Percentiles rank a stretch among this genome's conserved stretches.
These are phyloP conservation scores for Urochloa ruziziensis DNA, from an alignment of 176 grass and related monocot species.

Conservation along the genomic window DNA sequence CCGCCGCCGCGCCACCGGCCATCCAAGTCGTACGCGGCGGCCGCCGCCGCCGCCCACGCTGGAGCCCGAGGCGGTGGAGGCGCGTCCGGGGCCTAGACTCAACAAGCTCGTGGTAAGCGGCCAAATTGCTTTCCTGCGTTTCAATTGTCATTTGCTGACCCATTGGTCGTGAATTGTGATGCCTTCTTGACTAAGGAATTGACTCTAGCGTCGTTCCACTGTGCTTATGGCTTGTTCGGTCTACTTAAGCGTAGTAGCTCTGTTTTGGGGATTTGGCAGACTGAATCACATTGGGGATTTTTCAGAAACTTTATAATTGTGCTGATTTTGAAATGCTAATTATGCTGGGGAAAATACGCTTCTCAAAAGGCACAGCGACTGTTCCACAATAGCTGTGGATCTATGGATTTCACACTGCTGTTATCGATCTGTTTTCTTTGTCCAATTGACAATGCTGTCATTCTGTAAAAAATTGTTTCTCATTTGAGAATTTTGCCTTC, in stretches of 20 bases:
- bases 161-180: too few relatives aligned
- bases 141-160: too few relatives aligned
- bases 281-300: not conserved
- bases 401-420: not conserved
- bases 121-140: not conserved
- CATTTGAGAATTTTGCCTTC: not conserved
- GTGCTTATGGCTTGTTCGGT: not conserved
- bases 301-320: too few relatives aligned
- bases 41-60: not conserved
- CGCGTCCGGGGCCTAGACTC: not conserved
- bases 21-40: not conserved
- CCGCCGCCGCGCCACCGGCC: conserved; percentile 37
- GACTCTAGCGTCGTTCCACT: not conserved
- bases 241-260: not conserved
- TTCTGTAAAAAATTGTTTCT: not conserved
- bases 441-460: not conserved
- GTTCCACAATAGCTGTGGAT: too few relatives aligned
- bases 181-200: conserved; percentile 22
- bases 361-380: not conserved
- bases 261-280: not conserved
- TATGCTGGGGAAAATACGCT: not conserved
- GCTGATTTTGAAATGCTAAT: not conserved
- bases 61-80: not conserved
- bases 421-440: not conserved
- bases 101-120: conserved; percentile 37